phyloP scores from a whole-genome alignment of 768 basidiomycete genomes.

The Termitomyces sp. region DNA sequence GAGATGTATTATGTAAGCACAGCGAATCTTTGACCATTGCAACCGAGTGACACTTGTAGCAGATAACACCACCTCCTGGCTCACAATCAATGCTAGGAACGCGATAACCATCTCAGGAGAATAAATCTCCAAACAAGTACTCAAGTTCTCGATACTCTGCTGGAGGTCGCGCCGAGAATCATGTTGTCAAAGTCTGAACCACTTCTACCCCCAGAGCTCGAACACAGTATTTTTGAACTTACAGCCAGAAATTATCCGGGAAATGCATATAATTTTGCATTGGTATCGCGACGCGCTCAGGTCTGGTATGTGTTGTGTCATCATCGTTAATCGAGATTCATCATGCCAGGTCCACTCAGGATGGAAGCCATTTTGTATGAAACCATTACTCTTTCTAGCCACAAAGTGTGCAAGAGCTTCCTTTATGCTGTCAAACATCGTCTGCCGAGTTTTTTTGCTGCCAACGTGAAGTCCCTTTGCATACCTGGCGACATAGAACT shows the following conservation, averaged over 20 bases:
- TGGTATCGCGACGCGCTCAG: conserved; percentile 20
- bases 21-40: no score
- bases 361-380: conserved; percentile 22
- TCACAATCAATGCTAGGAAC: neutral
- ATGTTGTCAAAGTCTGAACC: conserved; percentile 2
- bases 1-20: conserved; percentile 7
- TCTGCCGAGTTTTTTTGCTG: conserved; percentile 17
- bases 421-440: conserved; percentile 15
- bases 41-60: neutral
- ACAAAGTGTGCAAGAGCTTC: conserved; percentile 14
- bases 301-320: conserved; percentile 14
- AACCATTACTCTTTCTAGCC: conserved; percentile 17
- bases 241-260: conserved; percentile 16
- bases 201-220: conserved; percentile 20
- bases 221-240: conserved; percentile 22
- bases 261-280: conserved; percentile 13
- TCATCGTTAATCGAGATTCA: neutral
- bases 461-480: conserved; percentile 23
- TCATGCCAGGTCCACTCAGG: conserved; percentile 8
- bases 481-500: conserved; percentile 19
- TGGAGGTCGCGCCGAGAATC: neutral
- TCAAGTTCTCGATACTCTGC: no score
- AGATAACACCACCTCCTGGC: neutral
- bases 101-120: neutral
- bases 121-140: neutral